Percentiles rank a stretch among this genome's conserved stretches.
These are phyloP conservation scores for Phycomyces nitens DNA, from an alignment of 192 early-diverging fungal genomes.

Conservation along the genomic window DNA sequence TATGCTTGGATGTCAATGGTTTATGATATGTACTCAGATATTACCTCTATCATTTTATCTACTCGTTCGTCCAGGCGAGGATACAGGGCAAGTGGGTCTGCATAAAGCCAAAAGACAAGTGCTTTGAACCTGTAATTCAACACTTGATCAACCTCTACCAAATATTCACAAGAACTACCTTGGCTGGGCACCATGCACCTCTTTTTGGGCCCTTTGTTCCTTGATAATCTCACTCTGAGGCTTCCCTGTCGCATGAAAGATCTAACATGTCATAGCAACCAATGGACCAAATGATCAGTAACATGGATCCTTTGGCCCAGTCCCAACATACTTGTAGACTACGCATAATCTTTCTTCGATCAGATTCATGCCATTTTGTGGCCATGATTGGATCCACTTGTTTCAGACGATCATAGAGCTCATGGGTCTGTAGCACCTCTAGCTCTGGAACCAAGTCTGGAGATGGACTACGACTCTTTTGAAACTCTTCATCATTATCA, in stretches of 20 bases:
- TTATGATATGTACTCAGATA: too few species aligned
- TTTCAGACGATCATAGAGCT: slow-evolving; percentile 66
- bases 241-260: slow-evolving; percentile 67
- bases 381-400: slow-evolving; percentile 84
- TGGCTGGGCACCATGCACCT: slow-evolving; percentile 39
- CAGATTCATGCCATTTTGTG: slow-evolving; percentile 84
- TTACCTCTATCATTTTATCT: slow-evolving; percentile 82
- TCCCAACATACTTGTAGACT: slow-evolving; percentile 69
- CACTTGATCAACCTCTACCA: neutral
- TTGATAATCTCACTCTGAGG: slow-evolving; percentile 71
- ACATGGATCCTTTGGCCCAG: neutral
- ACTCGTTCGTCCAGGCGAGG: slow-evolving; percentile 80
- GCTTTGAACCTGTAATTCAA: slow-evolving; percentile 57
- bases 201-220: slow-evolving; percentile 54
- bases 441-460: slow-evolving; percentile 12
- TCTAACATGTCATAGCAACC: slow-evolving; percentile 27
- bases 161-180: neutral
- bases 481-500: slow-evolving; percentile 3
- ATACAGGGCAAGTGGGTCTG: slow-evolving; percentile 61
- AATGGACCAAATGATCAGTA: neutral
- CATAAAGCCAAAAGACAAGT: slow-evolving; percentile 87
- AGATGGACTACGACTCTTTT: slow-evolving; percentile 10
- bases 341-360: slow-evolving; percentile 81
- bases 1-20: neutral
- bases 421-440: slow-evolving; percentile 40